Percentiles rank a stretch among this genome's conserved stretches.
Evolutionary conservation across 179 eudicot species (phyloP).

Genomic region (Gypsophila paniculata): DNA sequence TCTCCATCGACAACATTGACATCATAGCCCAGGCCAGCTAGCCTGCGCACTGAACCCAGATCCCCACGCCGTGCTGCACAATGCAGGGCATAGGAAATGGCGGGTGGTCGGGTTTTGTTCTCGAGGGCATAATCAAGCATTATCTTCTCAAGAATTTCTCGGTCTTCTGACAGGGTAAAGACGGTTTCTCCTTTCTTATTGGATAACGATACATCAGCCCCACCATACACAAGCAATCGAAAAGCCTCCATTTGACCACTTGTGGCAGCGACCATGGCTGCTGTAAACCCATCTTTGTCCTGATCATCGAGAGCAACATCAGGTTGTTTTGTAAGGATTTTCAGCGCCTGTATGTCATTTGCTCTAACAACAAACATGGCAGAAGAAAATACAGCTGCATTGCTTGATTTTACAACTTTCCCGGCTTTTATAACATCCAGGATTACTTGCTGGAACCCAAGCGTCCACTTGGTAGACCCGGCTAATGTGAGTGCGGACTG

Average conservation of each 20-base stretch:
- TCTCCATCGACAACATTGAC: conserved; percentile 37
- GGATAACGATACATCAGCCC: conserved; percentile 41
- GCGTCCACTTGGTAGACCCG: conserved; percentile 43
- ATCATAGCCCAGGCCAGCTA: conserved; percentile 35
- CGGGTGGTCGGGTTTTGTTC: conserved; percentile 24
- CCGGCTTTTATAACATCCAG: conserved; percentile 46
- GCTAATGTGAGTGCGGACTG: conserved; percentile 43
- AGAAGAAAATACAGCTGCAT: conserved; percentile 39
- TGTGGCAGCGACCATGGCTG: conserved; percentile 53
- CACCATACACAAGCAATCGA: conserved; percentile 45
- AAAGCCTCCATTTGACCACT: conserved; percentile 53
- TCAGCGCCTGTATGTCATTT: conserved; percentile 43
- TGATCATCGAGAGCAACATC: conserved; percentile 42
- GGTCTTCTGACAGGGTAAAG: conserved; percentile 39
- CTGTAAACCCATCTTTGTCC: conserved; percentile 54
- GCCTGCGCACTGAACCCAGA: conserved; percentile 24
- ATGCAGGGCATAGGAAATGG: conserved; percentile 38
- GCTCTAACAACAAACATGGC: conserved; percentile 39
- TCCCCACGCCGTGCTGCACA: conserved; percentile 47
- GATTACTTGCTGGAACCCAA: conserved; percentile 47
- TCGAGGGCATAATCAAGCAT: conserved; percentile 40
- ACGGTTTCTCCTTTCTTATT: conserved; percentile 50
- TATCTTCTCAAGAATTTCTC: conserved; percentile 43
- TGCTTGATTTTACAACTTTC: conserved; percentile 41
- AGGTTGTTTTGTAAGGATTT: conserved; percentile 36